These are phyloP conservation scores for Spirogloea muscicola DNA, from an alignment of 139 green algal species.

Conservation along the genomic window DNA sequence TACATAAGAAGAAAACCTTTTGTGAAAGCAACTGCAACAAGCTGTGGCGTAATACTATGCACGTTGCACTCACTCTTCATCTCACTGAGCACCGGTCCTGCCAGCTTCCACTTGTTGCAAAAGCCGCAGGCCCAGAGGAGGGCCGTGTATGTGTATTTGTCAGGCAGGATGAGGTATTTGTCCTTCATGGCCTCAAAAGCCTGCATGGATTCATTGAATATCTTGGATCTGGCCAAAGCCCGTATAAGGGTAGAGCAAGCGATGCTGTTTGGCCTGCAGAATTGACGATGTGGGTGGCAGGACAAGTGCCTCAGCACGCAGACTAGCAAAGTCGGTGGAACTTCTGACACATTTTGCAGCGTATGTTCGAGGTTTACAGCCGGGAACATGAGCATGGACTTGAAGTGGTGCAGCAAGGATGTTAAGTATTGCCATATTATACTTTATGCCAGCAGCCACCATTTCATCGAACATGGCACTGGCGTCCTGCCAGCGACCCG, in stretches of 20 bases:
- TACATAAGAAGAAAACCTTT: no score
- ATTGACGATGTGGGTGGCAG: background rate
- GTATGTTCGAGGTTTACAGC: no score
- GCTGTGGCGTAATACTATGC: no score
- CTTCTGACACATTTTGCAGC: no score
- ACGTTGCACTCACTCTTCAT: no score
- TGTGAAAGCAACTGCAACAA: no score
- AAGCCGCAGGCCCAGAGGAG: constrained; percentile 3
- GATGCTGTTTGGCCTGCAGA: constrained; percentile 9
- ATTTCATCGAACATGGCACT: constrained; percentile 3
- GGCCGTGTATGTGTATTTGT: constrained; percentile 26
- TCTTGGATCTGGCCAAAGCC: background rate
- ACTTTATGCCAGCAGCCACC: constrained; percentile 18
- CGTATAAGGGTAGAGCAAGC: constrained; percentile 7
- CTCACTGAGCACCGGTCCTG: constrained; percentile 6
- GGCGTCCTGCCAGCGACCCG: background rate
- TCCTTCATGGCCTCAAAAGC: constrained; percentile 1
- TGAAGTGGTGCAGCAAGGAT: no score
- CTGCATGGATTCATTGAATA: background rate
- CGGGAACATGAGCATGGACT: no score
- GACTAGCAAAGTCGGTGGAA: no score
- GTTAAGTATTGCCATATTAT: no score
- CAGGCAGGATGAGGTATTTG: background rate
- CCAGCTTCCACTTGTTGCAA: background rate
- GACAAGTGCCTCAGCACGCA: no score